A percentile compares a stretch with the other conserved stretches of the same genome.
phyloP scores from a whole-genome alignment of 1,284 basidiomycete species.

The Pseudozyma thailandica region DNA sequence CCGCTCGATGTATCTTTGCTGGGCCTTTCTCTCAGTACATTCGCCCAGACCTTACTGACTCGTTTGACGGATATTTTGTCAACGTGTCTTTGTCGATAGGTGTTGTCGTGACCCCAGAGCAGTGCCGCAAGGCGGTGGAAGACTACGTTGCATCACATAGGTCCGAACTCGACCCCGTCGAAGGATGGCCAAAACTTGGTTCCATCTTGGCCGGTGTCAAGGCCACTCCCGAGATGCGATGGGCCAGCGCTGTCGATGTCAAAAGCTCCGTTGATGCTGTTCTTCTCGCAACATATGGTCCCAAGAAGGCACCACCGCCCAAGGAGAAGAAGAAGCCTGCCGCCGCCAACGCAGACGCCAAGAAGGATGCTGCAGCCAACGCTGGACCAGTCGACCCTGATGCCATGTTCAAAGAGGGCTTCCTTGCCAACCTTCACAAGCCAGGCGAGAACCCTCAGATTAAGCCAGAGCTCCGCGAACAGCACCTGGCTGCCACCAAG shows the following conservation, averaged over 20 bases:
- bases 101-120: conserved; percentile 79
- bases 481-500: conserved; percentile 83
- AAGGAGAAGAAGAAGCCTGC: conserved; percentile 73
- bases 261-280: conserved; percentile 85
- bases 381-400: conserved; percentile 68
- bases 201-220: conserved; percentile 63
- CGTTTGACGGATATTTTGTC: neutral
- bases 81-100: conserved; percentile 71
- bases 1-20: neutral
- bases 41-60: neutral
- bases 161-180: conserved; percentile 69
- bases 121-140: conserved; percentile 76
- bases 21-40: no score
- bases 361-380: conserved; percentile 26
- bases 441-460: conserved; percentile 94
- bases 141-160: conserved; percentile 72
- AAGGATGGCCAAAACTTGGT: conserved; percentile 60
- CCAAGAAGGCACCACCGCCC: conserved; percentile 62
- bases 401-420: conserved; percentile 92
- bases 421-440: conserved; percentile 90
- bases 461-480: conserved; percentile 79
- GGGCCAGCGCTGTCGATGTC: conserved; percentile 89
- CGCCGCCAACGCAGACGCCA: conserved; percentile 30
- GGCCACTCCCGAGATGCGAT: conserved; percentile 71
- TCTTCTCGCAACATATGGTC: conserved; percentile 81